These are phyloP conservation scores for Batrachochytrium dendrobatidis DNA, from an alignment of 371 early-diverging fungal genomes.

Conservation along the genomic window DNA sequence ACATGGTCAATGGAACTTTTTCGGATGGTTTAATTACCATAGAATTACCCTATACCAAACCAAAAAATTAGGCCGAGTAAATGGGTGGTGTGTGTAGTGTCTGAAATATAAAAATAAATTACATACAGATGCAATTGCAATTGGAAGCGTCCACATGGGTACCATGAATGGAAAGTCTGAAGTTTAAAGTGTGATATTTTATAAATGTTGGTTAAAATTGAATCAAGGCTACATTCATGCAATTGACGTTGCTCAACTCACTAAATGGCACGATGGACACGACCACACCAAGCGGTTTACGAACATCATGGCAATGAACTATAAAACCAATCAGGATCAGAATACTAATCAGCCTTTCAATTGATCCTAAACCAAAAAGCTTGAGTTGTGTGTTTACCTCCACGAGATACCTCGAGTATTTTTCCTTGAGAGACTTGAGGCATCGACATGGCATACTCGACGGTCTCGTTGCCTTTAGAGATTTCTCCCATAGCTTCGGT, in stretches of 20 bases:
- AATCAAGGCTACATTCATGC: too few relatives aligned
- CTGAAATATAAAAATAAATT: not conserved
- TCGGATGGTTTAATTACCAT: conserved; percentile 66
- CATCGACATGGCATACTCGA: conserved; percentile 52
- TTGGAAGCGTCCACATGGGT: conserved; percentile 64
- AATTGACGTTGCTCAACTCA: too few relatives aligned
- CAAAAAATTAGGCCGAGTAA: not conserved
- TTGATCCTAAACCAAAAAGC: too few relatives aligned
- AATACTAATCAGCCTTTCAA: not conserved
- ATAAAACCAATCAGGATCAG: not conserved
- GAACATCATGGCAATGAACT: conserved; percentile 54
- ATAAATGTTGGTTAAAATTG: too few relatives aligned
- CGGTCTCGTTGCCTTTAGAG: conserved; percentile 37
- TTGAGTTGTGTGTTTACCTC: too few relatives aligned
- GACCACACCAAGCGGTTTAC: conserved; percentile 58
- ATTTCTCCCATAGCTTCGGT: conserved; percentile 33
- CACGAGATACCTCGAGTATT: conserved; percentile 24
- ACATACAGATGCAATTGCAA: conserved; percentile 45
- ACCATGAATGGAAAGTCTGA: conserved; percentile 58
- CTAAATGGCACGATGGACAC: conserved; percentile 64
- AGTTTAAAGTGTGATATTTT: not conserved
- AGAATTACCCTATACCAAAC: conserved; percentile 47
- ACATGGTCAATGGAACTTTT: conserved; percentile 68
- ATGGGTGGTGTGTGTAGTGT: not conserved
- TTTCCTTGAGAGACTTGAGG: conserved; percentile 44